Percentiles rank a stretch among this genome's conserved stretches.
phyloP scores from a whole-genome alignment of 257 asterid genomes.

The Capsicum chinense region DNA sequence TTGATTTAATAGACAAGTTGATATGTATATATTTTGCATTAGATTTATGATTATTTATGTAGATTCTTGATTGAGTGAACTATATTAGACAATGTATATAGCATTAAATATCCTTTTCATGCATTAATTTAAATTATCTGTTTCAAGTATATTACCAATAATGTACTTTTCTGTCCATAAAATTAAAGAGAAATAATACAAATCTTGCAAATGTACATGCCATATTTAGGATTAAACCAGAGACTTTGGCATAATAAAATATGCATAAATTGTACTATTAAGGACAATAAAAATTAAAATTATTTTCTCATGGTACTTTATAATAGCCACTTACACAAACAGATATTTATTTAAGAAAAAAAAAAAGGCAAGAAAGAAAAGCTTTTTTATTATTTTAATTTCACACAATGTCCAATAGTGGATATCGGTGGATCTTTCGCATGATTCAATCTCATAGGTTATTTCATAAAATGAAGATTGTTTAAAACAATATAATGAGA shows the following conservation, averaged over 20 bases:
- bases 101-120: background rate
- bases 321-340: too few species aligned
- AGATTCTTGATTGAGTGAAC: background rate
- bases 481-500: too few species aligned
- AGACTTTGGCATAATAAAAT: background rate
- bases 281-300: background rate
- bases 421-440: too few species aligned
- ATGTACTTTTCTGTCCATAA: background rate
- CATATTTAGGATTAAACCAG: background rate
- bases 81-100: background rate
- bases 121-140: constrained; percentile 9
- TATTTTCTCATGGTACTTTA: too few species aligned
- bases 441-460: too few species aligned
- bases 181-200: background rate
- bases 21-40: too few species aligned
- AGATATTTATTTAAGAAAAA: too few species aligned
- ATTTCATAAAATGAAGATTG: too few species aligned
- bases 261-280: background rate
- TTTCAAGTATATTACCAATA: constrained; percentile 1
- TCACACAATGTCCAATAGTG: too few species aligned
- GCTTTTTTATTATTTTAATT: too few species aligned
- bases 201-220: background rate
- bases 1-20: too few species aligned
- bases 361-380: too few species aligned
- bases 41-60: background rate